Percentiles rank a stretch among this genome's conserved stretches.
Conservation (phyloP, 2,329 filamentous ascomycete species). For the Elsinoe arachidis region DNA sequence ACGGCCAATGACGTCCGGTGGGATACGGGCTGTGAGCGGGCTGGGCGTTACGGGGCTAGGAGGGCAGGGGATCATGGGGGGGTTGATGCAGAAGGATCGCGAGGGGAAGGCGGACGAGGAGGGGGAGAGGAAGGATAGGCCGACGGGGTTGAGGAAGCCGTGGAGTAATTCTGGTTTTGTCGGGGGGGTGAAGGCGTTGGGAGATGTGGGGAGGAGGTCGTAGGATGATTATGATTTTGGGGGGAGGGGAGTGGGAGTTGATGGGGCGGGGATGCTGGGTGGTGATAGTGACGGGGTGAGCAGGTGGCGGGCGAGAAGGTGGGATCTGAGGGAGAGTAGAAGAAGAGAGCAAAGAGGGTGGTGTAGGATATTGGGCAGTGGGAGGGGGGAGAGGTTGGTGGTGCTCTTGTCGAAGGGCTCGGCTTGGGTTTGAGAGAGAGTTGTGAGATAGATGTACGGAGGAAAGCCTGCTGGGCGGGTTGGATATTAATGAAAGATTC, state of each 20-base stretch:
- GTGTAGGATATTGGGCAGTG: no score
- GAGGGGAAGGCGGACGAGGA: not conserved
- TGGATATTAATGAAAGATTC: no score
- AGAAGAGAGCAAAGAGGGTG: no score
- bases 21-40: not conserved
- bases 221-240: not conserved
- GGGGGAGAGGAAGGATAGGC: not conserved
- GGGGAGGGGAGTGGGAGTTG: not conserved
- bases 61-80: not conserved
- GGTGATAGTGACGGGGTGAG: not conserved
- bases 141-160: constrained; percentile 6
- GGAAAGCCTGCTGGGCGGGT: not conserved
- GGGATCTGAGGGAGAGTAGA: no score
- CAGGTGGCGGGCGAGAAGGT: not conserved
- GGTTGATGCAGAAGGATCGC: not conserved
- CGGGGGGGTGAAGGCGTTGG: constrained; percentile 5
- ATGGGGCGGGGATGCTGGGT: not conserved
- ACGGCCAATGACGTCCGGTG: not conserved
- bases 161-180: constrained; percentile 13
- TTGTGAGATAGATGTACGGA: not conserved
- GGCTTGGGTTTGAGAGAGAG: not conserved
- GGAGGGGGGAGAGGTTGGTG: no score
- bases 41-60: not conserved
- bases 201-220: constrained; percentile 9
- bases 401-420: no score